Conservation (phyloP, 2,329 filamentous ascomycete genomes). For the Venturia asperata region DNA sequence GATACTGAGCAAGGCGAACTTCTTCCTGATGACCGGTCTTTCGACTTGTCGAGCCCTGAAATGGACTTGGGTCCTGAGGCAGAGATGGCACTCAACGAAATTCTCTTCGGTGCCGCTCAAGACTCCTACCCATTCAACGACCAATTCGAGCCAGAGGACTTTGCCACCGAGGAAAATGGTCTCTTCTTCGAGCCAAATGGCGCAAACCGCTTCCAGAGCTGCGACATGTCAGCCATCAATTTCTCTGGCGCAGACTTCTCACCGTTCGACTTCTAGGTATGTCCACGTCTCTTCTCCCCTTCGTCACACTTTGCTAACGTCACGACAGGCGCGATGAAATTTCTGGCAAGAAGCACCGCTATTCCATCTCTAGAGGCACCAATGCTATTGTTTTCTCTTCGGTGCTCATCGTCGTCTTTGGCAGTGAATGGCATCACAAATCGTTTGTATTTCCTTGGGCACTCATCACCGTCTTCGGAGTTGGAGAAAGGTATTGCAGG, state of each 20-base stretch:
- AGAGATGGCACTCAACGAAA: background rate
- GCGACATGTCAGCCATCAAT: background rate
- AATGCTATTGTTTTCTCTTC: too few species aligned
- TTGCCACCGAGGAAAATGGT: background rate
- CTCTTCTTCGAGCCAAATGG: conserved; percentile 7
- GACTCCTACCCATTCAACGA: background rate
- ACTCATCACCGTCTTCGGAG: background rate
- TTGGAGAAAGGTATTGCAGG: background rate
- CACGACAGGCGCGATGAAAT: too few species aligned
- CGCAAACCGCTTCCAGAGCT: background rate
- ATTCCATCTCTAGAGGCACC: too few species aligned
- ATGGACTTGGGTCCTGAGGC: background rate
- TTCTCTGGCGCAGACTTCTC: background rate
- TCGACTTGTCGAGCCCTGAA: too few species aligned
- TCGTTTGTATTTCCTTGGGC: background rate
- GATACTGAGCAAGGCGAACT: background rate
- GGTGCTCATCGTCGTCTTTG: background rate
- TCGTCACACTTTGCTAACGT: background rate
- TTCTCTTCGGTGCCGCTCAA: background rate
- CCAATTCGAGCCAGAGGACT: conserved; percentile 1
- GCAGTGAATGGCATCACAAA: too few species aligned
- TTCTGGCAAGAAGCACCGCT: too few species aligned
- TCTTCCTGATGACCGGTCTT: background rate
- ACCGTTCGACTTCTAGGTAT: background rate
- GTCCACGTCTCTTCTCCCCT: conserved; percentile 20